phyloP scores from a whole-genome alignment of 108 stramenopile species.

The Hondaea fermentalgiana region DNA sequence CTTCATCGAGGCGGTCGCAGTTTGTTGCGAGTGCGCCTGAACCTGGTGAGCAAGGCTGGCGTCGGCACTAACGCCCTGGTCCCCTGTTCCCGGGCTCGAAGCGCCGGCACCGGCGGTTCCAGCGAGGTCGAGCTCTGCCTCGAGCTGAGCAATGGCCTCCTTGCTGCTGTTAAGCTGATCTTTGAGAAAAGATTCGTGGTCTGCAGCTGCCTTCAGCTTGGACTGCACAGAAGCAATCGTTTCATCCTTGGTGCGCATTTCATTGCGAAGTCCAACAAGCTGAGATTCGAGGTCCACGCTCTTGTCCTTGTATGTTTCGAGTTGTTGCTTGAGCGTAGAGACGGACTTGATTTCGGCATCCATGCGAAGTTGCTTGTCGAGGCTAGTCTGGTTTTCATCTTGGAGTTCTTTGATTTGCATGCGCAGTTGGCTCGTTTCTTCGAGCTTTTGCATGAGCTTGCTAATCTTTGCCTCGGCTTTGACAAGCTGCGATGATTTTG shows the following conservation, averaged over 20 bases:
- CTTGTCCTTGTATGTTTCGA: slow-evolving; percentile 1
- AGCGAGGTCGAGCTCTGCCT: neutral
- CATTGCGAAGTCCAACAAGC: neutral
- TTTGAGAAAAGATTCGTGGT: neutral
- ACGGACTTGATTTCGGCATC: neutral
- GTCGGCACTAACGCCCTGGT: neutral
- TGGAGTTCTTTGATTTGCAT: neutral
- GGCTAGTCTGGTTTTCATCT: neutral
- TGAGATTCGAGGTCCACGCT: neutral
- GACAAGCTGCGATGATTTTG: neutral
- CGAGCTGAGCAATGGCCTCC: neutral
- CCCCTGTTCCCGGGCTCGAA: neutral
- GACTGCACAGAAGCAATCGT: neutral
- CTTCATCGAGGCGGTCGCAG: neutral
- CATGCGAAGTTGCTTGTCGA: neutral
- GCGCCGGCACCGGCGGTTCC: neutral
- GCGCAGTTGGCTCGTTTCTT: neutral
- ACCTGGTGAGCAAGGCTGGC: neutral
- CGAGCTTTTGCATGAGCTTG: slow-evolving; percentile 20
- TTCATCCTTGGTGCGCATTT: neutral
- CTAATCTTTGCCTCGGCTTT: neutral
- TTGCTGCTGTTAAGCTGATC: neutral
- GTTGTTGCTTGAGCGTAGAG: neutral
- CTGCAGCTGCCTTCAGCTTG: slow-evolving; percentile 7
- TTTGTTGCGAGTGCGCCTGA: neutral